Evolutionary conservation across 345 rosid species (phyloP).

Genomic region (Euphorbia tirucalli): DNA sequence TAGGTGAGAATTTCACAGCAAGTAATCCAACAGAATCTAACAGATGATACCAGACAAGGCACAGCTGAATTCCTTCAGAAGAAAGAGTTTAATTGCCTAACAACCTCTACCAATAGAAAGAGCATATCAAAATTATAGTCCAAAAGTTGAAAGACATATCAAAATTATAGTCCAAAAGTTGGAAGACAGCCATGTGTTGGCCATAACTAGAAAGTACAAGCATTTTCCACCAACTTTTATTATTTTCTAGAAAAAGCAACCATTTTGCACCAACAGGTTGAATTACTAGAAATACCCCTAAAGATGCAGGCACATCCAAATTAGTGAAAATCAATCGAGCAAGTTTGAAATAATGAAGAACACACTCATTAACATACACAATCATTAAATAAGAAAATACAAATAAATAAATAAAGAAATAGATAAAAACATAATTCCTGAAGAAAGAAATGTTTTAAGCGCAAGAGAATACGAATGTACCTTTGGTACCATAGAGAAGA

Average conservation of each 20-base stretch:
- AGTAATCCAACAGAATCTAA: not conserved
- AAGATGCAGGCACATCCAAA: not conserved
- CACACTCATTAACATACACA: too few species aligned
- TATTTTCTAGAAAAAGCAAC: not conserved
- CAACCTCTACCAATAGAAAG: not conserved
- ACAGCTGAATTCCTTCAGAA: too few species aligned
- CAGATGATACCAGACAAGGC: too few species aligned
- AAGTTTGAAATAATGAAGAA: not conserved
- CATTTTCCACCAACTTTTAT: not conserved
- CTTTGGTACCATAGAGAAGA: constrained; percentile 77
- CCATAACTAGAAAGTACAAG: not conserved
- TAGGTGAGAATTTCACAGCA: not conserved
- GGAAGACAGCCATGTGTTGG: not conserved
- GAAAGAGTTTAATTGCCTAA: not conserved
- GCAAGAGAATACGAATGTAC: constrained; percentile 22
- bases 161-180: too few species aligned
- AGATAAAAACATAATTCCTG: too few species aligned
- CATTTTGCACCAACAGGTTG: not conserved
- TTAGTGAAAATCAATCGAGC: not conserved
- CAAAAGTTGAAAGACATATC: not conserved
- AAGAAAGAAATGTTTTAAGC: not conserved
- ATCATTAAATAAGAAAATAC: too few species aligned
- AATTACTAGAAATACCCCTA: not conserved
- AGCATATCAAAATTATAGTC: not conserved
- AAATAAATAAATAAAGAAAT: too few species aligned